Evolutionary conservation across 345 rosid species (phyloP).

Genomic region (Murraya koenigii): DNA sequence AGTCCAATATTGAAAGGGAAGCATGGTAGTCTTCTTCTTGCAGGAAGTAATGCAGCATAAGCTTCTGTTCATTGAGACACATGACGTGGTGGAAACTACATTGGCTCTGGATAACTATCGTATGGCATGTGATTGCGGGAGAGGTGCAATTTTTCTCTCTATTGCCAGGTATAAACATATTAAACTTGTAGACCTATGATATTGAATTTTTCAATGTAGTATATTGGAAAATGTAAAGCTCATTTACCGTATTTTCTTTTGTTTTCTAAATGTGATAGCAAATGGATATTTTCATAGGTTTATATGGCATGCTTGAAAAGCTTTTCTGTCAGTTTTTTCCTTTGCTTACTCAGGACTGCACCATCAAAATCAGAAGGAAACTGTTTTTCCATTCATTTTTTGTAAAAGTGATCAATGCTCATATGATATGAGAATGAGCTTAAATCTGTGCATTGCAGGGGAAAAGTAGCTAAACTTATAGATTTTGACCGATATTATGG

Average conservation of each 20-base stretch:
- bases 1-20: background rate
- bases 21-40: conserved; percentile 21
- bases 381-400: background rate
- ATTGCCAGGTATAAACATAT: conserved; percentile 74
- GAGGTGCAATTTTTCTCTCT: conserved; percentile 97
- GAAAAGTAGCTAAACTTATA: conserved; percentile 96
- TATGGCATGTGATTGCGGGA: conserved; percentile 96
- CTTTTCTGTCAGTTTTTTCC: background rate
- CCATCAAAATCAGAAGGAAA: background rate
- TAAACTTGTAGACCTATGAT: background rate
- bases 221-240: background rate
- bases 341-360: background rate
- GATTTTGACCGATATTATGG: conserved; percentile 99
- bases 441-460: conserved; percentile 51
- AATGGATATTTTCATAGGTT: background rate
- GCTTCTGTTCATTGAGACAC: conserved; percentile 97
- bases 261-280: background rate
- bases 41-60: conserved; percentile 96
- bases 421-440: background rate
- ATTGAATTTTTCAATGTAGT: background rate
- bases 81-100: conserved; percentile 97
- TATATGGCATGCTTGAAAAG: background rate
- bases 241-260: background rate
- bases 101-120: conserved; percentile 95
- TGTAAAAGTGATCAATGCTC: background rate